Percentiles rank a stretch among this genome's conserved stretches.
phyloP scores from a whole-genome alignment of 2,329 filamentous ascomycete genomes.

The Botrytis sinoallii region DNA sequence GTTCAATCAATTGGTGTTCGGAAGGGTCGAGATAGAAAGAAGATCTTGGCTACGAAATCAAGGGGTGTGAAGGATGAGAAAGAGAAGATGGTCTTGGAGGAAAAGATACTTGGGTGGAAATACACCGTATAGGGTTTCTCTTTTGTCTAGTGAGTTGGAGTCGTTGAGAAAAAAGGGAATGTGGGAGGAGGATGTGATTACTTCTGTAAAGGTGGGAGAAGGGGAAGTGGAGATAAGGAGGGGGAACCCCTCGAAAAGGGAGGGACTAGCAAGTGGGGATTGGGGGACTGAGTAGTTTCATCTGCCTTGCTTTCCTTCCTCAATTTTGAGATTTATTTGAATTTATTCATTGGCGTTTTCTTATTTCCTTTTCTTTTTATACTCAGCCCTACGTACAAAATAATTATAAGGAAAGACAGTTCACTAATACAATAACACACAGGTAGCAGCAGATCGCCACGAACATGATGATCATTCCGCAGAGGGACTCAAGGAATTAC shows the following conservation, averaged over 20 bases:
- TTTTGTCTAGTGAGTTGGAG: background rate
- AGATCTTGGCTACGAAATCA: background rate
- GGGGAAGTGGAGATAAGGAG: too few species aligned
- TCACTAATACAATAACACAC: background rate
- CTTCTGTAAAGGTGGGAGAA: fast-evolving
- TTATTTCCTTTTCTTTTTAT: background rate
- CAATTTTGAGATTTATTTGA: background rate
- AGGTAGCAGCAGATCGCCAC: conserved; percentile 32
- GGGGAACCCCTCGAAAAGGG: background rate
- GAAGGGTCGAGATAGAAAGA: background rate
- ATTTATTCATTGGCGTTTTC: background rate
- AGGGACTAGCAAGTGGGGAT: background rate
- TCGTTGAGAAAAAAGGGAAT: background rate
- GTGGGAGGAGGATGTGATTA: background rate
- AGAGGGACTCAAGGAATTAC: conserved; percentile 54
- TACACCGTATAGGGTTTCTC: background rate
- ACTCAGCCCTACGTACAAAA: background rate
- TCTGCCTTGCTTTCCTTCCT: background rate
- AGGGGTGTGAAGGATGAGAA: background rate
- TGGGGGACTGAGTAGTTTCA: background rate
- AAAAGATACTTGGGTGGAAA: background rate
- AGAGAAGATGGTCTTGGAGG: background rate
- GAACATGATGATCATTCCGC: conserved; percentile 17
- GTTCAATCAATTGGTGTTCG: background rate
- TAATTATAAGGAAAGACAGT: background rate